Evolutionary conservation across 2,329 filamentous ascomycete species (phyloP), one percentile per base, ranked within the genome.

Genomic region (Aspergillus sp.): DNA sequence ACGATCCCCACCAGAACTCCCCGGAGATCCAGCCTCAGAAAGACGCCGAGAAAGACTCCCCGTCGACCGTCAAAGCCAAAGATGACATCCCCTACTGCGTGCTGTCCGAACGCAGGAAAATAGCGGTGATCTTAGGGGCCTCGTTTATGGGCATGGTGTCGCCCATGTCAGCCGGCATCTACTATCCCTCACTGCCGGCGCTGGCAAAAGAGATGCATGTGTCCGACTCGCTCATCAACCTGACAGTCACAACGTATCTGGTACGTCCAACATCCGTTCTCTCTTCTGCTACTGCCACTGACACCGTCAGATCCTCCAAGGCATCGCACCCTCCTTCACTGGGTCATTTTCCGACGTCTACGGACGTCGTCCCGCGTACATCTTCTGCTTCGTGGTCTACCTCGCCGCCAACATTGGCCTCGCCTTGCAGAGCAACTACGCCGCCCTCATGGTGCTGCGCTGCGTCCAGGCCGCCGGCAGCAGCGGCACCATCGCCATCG

Each of bases 401-500:
- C 53, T 73, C 0, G 62, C 54, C 7, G 68, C 71, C 2, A 73
- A 71, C 45, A 64, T 73, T 36, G 71, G 71, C 1, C 64, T 74
- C 3, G 71, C 72, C 1, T 17, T 72, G 13, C 69, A 73, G 52
- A 55, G 62, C 36, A 66, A 55, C 46, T 74, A 67, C 45, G 52
- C 65, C 1, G 66, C 71, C 2, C 54, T 75, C 5, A 60, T 75
- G 42, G 60, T 71, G 0, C 58, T 75, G 5, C 64, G 72, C n/a
- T 71, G 67, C 46, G 17, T 74, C 5, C 71, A 74, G 52, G 67
- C 64, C 5, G 60, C 65, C 2, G 71, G 87, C 0, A 87, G 82
- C 64, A 86, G 83, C 60, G 85, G 85, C 0, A 88, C 87, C 0
- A 76, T 91, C n/a, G 86, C 88, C 0, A 75, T 94, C 1, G 84